These are phyloP conservation scores for Logfia minima DNA, from an alignment of 129 eudicot genomes.

Conservation along the genomic window DNA sequence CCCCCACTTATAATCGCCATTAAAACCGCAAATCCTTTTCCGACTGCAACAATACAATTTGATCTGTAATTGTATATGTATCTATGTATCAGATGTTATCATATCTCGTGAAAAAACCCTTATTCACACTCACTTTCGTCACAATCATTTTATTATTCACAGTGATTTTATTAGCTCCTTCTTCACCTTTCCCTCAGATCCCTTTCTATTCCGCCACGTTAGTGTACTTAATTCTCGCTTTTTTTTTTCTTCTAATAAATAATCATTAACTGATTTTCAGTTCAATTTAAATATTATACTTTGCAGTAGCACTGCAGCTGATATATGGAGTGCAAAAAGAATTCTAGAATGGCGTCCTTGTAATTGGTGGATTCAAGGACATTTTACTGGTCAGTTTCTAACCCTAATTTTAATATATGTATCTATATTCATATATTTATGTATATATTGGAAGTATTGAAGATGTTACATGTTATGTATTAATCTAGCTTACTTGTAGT, in stretches of 20 bases:
- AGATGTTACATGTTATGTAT: neutral
- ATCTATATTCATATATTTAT: neutral
- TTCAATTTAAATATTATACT: neutral
- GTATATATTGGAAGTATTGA: neutral
- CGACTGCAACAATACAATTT: neutral
- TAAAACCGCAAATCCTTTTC: slow-evolving; percentile 4
- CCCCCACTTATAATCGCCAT: slow-evolving; percentile 17
- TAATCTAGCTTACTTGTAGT: slow-evolving; percentile 15
- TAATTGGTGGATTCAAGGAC: slow-evolving; percentile 79
- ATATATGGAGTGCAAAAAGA: slow-evolving; percentile 73
- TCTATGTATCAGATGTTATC: slow-evolving; percentile 40
- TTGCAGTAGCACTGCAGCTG: slow-evolving; percentile 33
- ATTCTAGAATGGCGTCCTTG: slow-evolving; percentile 77
- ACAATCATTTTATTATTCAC: slow-evolving; percentile 44
- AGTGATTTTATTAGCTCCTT: slow-evolving; percentile 43
- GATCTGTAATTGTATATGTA: neutral
- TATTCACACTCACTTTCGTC: slow-evolving; percentile 35
- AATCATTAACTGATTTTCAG: neutral
- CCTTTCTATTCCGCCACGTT: slow-evolving; percentile 39
- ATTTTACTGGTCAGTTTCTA: slow-evolving; percentile 55
- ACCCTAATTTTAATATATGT: neutral
- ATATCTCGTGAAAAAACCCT: slow-evolving; percentile 50
- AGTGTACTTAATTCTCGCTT: slow-evolving; percentile 2
- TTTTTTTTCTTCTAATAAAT: neutral
- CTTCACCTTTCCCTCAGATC: slow-evolving; percentile 40